These are phyloP conservation scores for Angophora floribunda DNA, from an alignment of 345 rosid genomes.

Conservation along the genomic window DNA sequence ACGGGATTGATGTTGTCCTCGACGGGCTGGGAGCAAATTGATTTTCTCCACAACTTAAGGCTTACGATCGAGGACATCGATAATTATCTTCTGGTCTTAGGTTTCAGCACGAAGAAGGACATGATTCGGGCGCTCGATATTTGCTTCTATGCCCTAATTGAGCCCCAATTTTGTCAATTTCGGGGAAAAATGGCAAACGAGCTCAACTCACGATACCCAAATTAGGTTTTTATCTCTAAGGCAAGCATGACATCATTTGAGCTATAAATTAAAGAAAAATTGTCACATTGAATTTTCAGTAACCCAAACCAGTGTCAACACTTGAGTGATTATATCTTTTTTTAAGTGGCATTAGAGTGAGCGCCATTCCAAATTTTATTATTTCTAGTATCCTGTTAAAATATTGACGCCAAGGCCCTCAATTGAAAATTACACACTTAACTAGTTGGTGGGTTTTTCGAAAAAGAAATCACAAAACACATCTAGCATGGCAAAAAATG, in stretches of 20 bases:
- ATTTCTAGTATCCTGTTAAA: no score
- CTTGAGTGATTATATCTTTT: rapidly evolving
- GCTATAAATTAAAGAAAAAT: no score
- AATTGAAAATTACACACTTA: not conserved
- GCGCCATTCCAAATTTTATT: rapidly evolving
- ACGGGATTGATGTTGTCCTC: no score
- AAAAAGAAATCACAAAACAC: not conserved
- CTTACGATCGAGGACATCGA: slow-evolving; percentile 69
- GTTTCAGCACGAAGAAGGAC: slow-evolving; percentile 87
- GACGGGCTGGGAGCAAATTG: slow-evolving; percentile 40
- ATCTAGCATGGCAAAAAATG: not conserved
- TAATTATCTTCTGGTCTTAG: slow-evolving; percentile 77
- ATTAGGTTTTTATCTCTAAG: not conserved
- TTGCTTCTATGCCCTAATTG: not conserved
- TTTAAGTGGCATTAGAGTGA: rapidly evolving
- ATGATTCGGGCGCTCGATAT: slow-evolving; percentile 29
- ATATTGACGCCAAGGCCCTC: rapidly evolving
- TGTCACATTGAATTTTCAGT: not conserved
- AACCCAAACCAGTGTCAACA: rapidly evolving
- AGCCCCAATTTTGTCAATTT: not conserved
- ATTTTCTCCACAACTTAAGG: slow-evolving; percentile 64
- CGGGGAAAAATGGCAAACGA: not conserved
- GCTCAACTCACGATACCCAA: not conserved
- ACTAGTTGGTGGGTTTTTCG: rapidly evolving
- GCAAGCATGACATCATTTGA: not conserved